phyloP scores from a whole-genome alignment of 148 eudicot species.

The Vaccinium vitisidaea region DNA sequence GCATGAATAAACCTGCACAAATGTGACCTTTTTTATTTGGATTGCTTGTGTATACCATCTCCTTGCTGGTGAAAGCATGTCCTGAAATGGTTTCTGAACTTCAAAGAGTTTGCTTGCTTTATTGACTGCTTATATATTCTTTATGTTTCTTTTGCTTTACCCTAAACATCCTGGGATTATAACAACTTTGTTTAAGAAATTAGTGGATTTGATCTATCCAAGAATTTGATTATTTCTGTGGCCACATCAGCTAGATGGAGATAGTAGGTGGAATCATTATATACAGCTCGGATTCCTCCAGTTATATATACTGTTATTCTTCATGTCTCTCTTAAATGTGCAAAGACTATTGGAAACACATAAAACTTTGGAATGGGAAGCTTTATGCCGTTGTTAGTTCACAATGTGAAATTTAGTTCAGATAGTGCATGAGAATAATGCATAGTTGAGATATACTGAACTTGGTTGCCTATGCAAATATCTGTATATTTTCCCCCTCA shows the following conservation, averaged over 20 bases:
- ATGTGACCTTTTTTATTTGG: background rate
- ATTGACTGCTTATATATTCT: background rate
- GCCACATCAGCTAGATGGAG: background rate
- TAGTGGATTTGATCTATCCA: background rate
- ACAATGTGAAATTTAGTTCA: too few species aligned
- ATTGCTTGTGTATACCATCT: background rate
- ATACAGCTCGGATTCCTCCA: background rate
- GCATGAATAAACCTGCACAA: background rate
- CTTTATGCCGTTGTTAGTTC: background rate
- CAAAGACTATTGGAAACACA: background rate
- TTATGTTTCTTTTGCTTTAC: background rate
- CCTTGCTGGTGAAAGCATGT: background rate
- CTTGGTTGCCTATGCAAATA: too few species aligned
- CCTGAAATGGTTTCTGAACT: background rate
- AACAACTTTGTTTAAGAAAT: background rate
- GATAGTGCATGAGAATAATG: background rate
- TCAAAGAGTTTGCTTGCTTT: background rate
- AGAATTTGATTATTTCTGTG: background rate
- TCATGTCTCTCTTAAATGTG: background rate
- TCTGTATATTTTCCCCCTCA: too few species aligned
- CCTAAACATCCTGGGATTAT: background rate
- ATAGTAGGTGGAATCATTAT: background rate
- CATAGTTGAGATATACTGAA: too few species aligned
- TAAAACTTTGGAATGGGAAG: background rate
- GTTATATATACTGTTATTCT: background rate